phyloP scores from a whole-genome alignment of 2,329 filamentous ascomycete genomes.

The Fusarium sacchari region DNA sequence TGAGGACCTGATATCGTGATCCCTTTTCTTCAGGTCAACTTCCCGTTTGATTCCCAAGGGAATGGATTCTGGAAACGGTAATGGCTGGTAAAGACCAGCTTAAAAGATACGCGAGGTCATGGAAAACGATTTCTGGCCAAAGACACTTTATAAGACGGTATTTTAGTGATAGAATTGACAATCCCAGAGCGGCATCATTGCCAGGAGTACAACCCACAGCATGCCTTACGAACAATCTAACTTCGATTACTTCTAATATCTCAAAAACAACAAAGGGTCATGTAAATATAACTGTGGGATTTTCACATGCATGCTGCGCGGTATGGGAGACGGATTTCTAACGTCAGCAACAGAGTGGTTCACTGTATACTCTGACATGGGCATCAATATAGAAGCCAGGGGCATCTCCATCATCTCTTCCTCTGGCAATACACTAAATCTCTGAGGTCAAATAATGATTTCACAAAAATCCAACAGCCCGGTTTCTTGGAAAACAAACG shows the following conservation, averaged over 20 bases:
- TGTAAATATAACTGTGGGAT: neutral
- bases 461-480: neutral
- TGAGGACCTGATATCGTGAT: constrained; percentile 5
- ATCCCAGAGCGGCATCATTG: neutral
- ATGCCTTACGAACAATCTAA: neutral
- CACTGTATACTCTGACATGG: constrained; percentile 22
- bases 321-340: neutral
- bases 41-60: neutral
- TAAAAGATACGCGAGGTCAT: neutral
- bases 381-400: constrained; percentile 40
- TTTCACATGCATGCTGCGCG: neutral
- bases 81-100: neutral
- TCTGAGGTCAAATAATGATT: neutral
- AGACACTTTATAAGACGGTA: neutral
- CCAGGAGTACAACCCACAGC: neutral
- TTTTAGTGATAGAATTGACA: neutral
- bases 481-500: constrained; percentile 25
- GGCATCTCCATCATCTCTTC: constrained; percentile 23
- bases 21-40: neutral
- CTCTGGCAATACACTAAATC: constrained; percentile 3
- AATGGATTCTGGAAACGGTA: neutral
- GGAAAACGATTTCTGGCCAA: neutral
- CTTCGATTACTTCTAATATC: neutral
- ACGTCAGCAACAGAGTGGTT: constrained; percentile 24
- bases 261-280: neutral